phyloP scores from a whole-genome alignment of 768 basidiomycete genomes.

The Lyophyllum decastes region DNA sequence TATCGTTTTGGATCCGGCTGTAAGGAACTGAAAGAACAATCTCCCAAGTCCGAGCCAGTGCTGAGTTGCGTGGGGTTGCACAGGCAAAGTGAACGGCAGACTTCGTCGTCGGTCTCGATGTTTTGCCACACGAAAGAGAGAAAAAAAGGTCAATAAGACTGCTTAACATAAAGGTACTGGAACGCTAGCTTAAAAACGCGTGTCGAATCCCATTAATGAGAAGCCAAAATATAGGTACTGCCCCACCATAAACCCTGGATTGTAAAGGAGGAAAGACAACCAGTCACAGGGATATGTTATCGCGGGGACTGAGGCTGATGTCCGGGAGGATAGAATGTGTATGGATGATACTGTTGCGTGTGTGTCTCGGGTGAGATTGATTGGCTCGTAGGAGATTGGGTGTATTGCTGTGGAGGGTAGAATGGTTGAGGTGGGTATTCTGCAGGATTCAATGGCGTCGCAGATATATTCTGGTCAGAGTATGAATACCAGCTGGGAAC shows the following conservation, averaged over 20 bases:
- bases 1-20: no score
- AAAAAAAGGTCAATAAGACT: no score
- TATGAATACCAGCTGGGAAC: slow-evolving; percentile 1
- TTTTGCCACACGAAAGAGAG: no score
- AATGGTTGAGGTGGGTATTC: not conserved
- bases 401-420: not conserved
- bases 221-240: not conserved
- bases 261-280: not conserved
- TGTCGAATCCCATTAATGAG: not conserved
- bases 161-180: no score
- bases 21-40: no score
- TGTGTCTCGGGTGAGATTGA: not conserved
- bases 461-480: not conserved
- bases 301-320: not conserved
- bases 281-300: not conserved
- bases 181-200: no score
- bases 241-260: not conserved
- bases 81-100: no score
- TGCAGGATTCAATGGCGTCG: not conserved
- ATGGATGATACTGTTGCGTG: not conserved
- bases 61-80: no score
- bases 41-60: no score
- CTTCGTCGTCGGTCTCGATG: no score
- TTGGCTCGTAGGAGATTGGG: not conserved
- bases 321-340: not conserved